Conservation (phyloP, 352 stramenopile genomes). For the Lagenidium sp. region DNA sequence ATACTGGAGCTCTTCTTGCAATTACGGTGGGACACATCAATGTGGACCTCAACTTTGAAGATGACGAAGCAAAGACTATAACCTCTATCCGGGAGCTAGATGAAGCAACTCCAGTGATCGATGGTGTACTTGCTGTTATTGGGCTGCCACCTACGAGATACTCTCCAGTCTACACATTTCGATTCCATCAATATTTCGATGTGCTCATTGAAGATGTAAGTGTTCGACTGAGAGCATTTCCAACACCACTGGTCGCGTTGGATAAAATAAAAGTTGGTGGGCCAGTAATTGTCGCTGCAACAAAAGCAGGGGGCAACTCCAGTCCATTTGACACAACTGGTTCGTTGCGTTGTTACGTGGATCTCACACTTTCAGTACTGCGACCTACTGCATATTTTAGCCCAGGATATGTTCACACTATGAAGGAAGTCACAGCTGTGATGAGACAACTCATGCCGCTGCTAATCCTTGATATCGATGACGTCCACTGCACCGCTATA, state of each 20-base stretch:
- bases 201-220: slow-evolving; percentile 19
- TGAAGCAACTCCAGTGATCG: slow-evolving; percentile 24
- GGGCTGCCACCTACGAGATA: background rate
- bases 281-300: slow-evolving; percentile 22
- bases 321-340: slow-evolving; percentile 18
- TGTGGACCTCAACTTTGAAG: slow-evolving; percentile 29
- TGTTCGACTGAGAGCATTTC: slow-evolving; percentile 36
- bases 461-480: slow-evolving; percentile 42
- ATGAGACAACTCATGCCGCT: slow-evolving; percentile 21
- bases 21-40: slow-evolving; percentile 24
- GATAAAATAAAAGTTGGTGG: slow-evolving; percentile 22
- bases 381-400: slow-evolving; percentile 37
- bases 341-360: slow-evolving; percentile 24
- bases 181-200: slow-evolving; percentile 8
- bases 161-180: slow-evolving; percentile 1
- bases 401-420: slow-evolving; percentile 38
- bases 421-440: slow-evolving; percentile 36
- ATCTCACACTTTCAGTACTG: slow-evolving; percentile 25
- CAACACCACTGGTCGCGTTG: slow-evolving; percentile 34
- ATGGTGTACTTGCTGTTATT: slow-evolving; percentile 12
- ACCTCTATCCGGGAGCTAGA: slow-evolving; percentile 30
- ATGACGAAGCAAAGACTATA: slow-evolving; percentile 17
- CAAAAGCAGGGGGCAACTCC: slow-evolving; percentile 1
- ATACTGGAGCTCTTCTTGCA: too few species aligned
- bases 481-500: slow-evolving; percentile 13